Evolutionary conservation across 2,329 filamentous ascomycete genomes (phyloP).

Genomic region (Botrytis paeoniae): DNA sequence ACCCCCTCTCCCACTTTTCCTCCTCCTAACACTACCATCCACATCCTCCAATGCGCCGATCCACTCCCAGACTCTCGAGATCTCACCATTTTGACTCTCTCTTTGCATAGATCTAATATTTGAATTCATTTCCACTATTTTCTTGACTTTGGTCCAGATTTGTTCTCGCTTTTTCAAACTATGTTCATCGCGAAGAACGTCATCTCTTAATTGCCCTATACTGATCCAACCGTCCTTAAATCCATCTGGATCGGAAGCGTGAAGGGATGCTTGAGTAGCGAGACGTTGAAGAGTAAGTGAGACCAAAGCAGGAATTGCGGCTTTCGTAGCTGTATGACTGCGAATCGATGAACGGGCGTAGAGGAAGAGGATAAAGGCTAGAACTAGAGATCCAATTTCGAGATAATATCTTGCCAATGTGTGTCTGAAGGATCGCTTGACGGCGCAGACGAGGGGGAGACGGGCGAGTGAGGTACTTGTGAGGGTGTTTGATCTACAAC

Average conservation of each 20-base stretch:
- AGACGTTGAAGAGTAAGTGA: constrained; percentile 80
- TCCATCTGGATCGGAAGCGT: constrained; percentile 58
- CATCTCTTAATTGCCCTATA: constrained; percentile 85
- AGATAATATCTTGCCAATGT: constrained; percentile 83
- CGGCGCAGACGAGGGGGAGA: constrained; percentile 79
- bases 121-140: constrained; percentile 87
- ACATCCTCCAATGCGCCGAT: constrained; percentile 54
- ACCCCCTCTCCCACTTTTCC: constrained; percentile 48
- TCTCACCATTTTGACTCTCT: constrained; percentile 62
- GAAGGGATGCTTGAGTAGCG: constrained; percentile 78
- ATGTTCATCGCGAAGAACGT: constrained; percentile 81
- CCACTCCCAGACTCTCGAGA: constrained; percentile 68
- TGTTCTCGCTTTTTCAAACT: constrained; percentile 70
- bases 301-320: constrained; percentile 74
- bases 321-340: constrained; percentile 61
- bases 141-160: constrained; percentile 79
- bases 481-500: constrained; percentile 74
- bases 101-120: constrained; percentile 79
- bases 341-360: constrained; percentile 66
- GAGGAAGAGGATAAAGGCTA: constrained; percentile 48
- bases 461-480: constrained; percentile 86
- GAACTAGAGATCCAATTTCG: constrained; percentile 67
- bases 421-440: constrained; percentile 75
- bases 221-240: constrained; percentile 78
- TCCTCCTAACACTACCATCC: constrained; percentile 42